Percentiles rank a stretch among this genome's conserved stretches.
These are phyloP conservation scores for Poronia punctata DNA, from an alignment of 495 filamentous ascomycete species.

Conservation along the genomic window DNA sequence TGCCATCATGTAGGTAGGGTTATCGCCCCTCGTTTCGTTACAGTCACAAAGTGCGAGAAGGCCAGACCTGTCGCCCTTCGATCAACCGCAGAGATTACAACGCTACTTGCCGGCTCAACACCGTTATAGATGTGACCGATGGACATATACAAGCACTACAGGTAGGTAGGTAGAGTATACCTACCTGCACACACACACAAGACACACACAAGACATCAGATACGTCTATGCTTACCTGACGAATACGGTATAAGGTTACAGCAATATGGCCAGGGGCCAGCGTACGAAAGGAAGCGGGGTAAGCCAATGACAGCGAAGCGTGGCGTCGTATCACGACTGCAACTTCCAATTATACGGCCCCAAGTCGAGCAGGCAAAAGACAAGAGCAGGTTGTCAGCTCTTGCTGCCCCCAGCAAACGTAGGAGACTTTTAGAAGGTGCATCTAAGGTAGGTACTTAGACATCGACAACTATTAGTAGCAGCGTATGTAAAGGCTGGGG, in stretches of 20 bases:
- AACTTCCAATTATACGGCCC: slow-evolving; percentile 8
- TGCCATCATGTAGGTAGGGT: no score
- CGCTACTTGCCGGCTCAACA: no score
- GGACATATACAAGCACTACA: no score
- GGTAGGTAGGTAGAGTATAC: not conserved
- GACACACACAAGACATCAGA: not conserved
- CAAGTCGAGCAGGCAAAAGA: slow-evolving; percentile 10
- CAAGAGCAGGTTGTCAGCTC: slow-evolving; percentile 10
- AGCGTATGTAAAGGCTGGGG: no score
- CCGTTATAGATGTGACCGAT: no score
- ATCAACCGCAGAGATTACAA: no score
- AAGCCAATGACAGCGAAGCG: slow-evolving; percentile 3
- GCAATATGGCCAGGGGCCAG: not conserved
- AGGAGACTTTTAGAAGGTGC: not conserved
- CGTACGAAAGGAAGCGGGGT: slow-evolving; percentile 7
- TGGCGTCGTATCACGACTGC: slow-evolving; percentile 5
- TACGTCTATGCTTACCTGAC: not conserved
- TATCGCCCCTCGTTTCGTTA: no score
- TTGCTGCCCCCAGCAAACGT: slow-evolving; percentile 1
- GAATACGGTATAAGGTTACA: slow-evolving; percentile 2
- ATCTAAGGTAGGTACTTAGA: not conserved
- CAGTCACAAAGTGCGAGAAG: no score
- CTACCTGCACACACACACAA: not conserved
- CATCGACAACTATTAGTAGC: no score
- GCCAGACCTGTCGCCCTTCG: no score